A percentile compares a stretch with the other conserved stretches of the same genome.
Conservation (phyloP, 805 yeast genomes). For the Yamadazyma insecticola region DNA sequence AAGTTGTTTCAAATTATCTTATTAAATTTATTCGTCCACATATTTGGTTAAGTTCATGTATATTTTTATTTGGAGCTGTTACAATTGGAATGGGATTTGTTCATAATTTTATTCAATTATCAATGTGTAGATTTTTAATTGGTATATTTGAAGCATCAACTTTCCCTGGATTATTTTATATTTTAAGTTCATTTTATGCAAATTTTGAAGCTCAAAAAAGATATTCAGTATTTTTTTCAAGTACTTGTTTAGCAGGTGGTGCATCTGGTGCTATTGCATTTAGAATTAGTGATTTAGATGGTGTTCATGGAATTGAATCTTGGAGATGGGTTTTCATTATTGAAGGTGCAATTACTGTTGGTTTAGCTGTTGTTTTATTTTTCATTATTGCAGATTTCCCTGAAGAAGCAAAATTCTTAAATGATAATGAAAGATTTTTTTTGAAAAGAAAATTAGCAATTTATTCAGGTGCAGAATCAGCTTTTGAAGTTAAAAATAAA, state of each 20-base stretch:
- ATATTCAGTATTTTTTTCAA: constrained; percentile 63
- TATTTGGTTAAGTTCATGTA: constrained; percentile 55
- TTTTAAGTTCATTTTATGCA: constrained; percentile 61
- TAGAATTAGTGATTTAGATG: constrained; percentile 53
- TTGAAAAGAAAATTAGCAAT: constrained; percentile 55
- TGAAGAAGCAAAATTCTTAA: constrained; percentile 52
- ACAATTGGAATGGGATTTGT: constrained; percentile 66
- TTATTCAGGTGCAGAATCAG: constrained; percentile 34
- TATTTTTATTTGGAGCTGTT: constrained; percentile 59
- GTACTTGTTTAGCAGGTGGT: constrained; percentile 74
- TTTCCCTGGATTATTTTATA: constrained; percentile 72
- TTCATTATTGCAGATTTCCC: constrained; percentile 69
- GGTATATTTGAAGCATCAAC: constrained; percentile 70
- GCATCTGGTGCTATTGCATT: constrained; percentile 73
- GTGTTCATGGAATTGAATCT: constrained; percentile 34
- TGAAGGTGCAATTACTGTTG: constrained; percentile 39
- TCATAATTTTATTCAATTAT: constrained; percentile 52
- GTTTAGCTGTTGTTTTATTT: constrained; percentile 30
- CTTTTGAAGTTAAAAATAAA: constrained; percentile 45
- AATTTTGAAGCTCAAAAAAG: constrained; percentile 65
- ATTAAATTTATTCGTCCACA: constrained; percentile 61
- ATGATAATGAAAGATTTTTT: constrained; percentile 47
- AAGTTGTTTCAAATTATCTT: constrained; percentile 58
- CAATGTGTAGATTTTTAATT: constrained; percentile 59
- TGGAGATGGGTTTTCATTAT: constrained; percentile 53